Percentiles rank a stretch among this genome's conserved stretches.
These are phyloP conservation scores for Lojkania enalia DNA, from an alignment of 2,329 filamentous ascomycete species.

Conservation along the genomic window DNA sequence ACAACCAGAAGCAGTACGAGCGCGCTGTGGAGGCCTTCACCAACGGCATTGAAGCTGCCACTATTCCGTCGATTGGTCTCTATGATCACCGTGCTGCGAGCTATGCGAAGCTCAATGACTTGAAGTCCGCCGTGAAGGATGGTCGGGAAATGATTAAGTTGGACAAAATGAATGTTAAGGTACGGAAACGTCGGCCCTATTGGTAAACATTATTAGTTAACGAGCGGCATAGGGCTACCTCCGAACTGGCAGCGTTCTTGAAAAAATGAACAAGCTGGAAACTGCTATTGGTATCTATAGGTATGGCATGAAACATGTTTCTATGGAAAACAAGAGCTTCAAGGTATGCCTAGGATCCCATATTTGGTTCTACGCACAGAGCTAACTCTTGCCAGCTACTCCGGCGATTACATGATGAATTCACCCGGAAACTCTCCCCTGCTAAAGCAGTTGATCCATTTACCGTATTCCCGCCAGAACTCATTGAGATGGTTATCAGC, in stretches of 20 bases:
- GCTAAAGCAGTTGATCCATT: conserved; percentile 56
- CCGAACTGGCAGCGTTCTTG: conserved; percentile 55
- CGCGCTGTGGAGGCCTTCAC: conserved; percentile 41
- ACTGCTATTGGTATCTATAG: conserved; percentile 61
- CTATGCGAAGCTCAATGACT: conserved; percentile 56
- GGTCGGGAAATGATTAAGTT: conserved; percentile 60
- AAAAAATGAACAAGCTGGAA: conserved; percentile 55
- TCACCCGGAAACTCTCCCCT: conserved; percentile 48
- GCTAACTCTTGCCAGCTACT: conserved; percentile 41
- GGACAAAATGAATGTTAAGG: conserved; percentile 55
- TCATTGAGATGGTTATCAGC: conserved; percentile 56
- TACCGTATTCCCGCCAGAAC: conserved; percentile 56
- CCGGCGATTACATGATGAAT: conserved; percentile 52
- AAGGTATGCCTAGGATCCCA: conserved; percentile 22
- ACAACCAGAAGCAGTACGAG: conserved; percentile 41
- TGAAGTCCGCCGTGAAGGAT: conserved; percentile 58
- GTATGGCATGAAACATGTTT: conserved; percentile 59
- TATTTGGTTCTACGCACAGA: background rate
- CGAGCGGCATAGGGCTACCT: conserved; percentile 53
- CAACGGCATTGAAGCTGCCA: conserved; percentile 31
- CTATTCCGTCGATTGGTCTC: conserved; percentile 37
- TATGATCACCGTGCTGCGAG: conserved; percentile 61
- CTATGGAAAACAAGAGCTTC: conserved; percentile 41
- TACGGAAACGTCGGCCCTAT: conserved; percentile 24
- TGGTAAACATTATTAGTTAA: too few species aligned